Evolutionary conservation across 2,329 filamentous ascomycete species (phyloP), one percentile per base, ranked within the genome.

Genomic region (Davidsoniella virescens): DNA sequence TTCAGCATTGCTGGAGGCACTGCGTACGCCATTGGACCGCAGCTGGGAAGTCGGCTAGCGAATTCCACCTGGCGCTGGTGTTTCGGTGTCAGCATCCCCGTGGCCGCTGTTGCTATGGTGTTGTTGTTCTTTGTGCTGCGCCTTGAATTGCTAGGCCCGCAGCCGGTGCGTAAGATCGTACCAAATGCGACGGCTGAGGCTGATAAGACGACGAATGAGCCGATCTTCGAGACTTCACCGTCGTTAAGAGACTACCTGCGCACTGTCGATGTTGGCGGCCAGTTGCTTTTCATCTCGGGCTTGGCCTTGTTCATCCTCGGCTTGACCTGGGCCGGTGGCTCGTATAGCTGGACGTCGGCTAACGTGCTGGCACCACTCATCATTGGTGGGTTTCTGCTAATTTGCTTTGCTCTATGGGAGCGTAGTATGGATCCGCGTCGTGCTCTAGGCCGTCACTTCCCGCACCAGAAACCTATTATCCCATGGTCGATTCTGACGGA

Each of bases 1-100:
- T 81, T 84, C 54, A 70, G 75, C 0, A 55, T 84, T 7, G 66
- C 81, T 1, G 70, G 70, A 6, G 78, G 78, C 0, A 58, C 78
- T 5, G 73, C 73, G 10, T 84, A 77, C 58, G 70, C 70, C 1
- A 56, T 80, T 9, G 78, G 80, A 0, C 80, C 80, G 0, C 70
- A 81, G 2, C 64, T 81, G 20, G 80, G 80, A 40, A 78, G 63
- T 61, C 51, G 50, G 54, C 65, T 78, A 10, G 73, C 73, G 17
- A 63, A 67, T 36, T 62, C 67, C 3, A 71, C 68, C 55, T 84
- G 80, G 79, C 65, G 78, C 46, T 84, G 80, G 70, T 79, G 76
- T 57, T 84, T 84, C 59, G 76, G 71, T 37, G 70, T 82, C 49
- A 76, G 75, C 54, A 65, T 79, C n/a, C 76, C 76, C 14, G 67